phyloP scores from a whole-genome alignment of 768 basidiomycete species.

The Rhizopogon vinicolor region DNA sequence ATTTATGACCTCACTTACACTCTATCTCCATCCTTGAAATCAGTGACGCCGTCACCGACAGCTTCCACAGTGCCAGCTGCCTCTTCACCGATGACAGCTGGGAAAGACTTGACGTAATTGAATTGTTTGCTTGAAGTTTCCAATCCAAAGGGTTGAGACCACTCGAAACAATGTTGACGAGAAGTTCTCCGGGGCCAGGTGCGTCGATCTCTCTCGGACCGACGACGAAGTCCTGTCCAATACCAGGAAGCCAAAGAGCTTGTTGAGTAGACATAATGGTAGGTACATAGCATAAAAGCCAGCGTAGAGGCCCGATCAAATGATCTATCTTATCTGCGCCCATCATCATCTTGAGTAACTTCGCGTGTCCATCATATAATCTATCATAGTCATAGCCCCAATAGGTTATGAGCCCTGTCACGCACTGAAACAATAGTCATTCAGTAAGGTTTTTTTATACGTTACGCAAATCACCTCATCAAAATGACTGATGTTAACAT shows the following conservation, averaged over 20 bases:
- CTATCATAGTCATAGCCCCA: too few relatives aligned
- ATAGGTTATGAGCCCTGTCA: too few relatives aligned
- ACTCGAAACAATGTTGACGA: conserved; percentile 36
- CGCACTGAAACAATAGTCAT: too few relatives aligned
- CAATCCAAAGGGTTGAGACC: conserved; percentile 44
- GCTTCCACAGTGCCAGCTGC: conserved; percentile 33
- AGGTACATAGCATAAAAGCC: too few relatives aligned
- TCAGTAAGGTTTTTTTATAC: too few relatives aligned
- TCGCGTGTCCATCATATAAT: too few relatives aligned
- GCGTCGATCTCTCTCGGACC: conserved; percentile 17
- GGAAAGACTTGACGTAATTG: conserved; percentile 28
- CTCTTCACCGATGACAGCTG: conserved; percentile 34
- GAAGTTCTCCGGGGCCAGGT: conserved; percentile 37
- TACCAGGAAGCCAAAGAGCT: conserved; percentile 11
- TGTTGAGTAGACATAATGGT: conserved; percentile 10
- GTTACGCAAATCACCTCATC: too few relatives aligned
- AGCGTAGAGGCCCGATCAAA: too few relatives aligned
- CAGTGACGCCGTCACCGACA: conserved; percentile 35
- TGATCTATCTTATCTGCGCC: too few relatives aligned
- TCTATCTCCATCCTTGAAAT: conserved; percentile 33
- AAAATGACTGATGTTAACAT: too few relatives aligned
- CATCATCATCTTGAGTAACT: too few relatives aligned
- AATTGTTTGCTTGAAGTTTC: conserved; percentile 15
- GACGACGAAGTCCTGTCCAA: conserved; percentile 11
- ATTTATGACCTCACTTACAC: conserved; percentile 21